Evolutionary conservation across 2,329 filamentous ascomycete genomes (phyloP), one percentile per base, ranked within the genome.

Genomic region (Pestalotiopsis sp.): DNA sequence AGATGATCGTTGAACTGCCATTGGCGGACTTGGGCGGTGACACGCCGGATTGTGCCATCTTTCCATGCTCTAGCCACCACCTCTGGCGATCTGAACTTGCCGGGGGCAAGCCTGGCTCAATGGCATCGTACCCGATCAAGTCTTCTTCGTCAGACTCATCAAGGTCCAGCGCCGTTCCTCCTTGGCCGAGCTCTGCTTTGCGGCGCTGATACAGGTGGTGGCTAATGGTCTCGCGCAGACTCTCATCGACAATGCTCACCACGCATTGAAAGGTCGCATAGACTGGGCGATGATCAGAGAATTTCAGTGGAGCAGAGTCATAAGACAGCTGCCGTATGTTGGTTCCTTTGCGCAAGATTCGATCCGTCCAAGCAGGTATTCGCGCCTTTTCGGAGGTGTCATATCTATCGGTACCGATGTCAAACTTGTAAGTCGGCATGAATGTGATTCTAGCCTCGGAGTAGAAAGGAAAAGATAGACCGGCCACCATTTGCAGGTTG

Each of bases 321-420:
- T 99, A 99, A 39, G 92, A 87, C 11, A 92, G 83, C 77, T 98
- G 96, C 56, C 90, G 89, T 44, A 99, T 86, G 72, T 94, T 94
- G 68, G 88, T 83, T 7, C 96, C 96, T 81, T 94, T 97, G 68
- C 93, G 91, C 9, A 99, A 82, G 59, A 99, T 92, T 48, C 96
- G 92, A 79, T 99, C 96, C 69, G 94, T 98, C 96, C 96, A 99
- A 0, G 96, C 96, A 2, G 96, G 96, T 70, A 98, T 98, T 17
- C 96, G 91, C 66, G 91, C 90, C 78, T 99, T 99, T 75, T 98
- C 95, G 62, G 95, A 98, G 10, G 92, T 95, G 78, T 99, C 96
- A 78, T 98, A 99, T 65, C 87, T 87, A 78, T 98, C 94, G 3
- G 89, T 92, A 38, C 93, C 94, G 69, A 97, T 84, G 77, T 99